A percentile compares a stretch with the other conserved stretches of the same genome.
These are phyloP conservation scores for Stephania cephalantha DNA, from an alignment of 164 flowering plant genomes.

Conservation along the genomic window DNA sequence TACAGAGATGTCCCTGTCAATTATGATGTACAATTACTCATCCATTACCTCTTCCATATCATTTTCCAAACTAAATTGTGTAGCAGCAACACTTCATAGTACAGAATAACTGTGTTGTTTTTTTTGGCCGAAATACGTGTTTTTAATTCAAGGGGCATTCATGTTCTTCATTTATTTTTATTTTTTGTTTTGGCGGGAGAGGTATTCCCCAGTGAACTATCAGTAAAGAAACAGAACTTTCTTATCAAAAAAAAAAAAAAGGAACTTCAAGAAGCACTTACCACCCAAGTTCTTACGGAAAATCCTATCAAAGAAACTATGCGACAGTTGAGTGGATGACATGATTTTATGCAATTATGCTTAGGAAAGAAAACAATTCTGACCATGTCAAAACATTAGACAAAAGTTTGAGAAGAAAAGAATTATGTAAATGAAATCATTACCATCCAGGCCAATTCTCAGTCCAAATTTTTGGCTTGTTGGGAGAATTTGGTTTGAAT, in stretches of 20 bases:
- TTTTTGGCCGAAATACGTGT: background rate
- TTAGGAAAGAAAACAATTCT: background rate
- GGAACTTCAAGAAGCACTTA: background rate
- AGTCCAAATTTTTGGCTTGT: slow-evolving; percentile 94
- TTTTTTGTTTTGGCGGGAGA: background rate
- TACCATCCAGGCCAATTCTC: slow-evolving; percentile 99
- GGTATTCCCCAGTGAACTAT: background rate
- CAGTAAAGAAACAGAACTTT: background rate
- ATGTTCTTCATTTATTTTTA: background rate
- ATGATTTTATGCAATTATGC: background rate
- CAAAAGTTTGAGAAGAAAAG: background rate
- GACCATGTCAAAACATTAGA: background rate
- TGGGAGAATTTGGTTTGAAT: slow-evolving; percentile 63
- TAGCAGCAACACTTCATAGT: background rate
- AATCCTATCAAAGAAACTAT: background rate
- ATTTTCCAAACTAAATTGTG: background rate
- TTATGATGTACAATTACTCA: background rate
- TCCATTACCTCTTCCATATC: background rate
- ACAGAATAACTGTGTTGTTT: background rate
- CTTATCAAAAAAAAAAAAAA: no score
- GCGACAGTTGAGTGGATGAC: background rate
- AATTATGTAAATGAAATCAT: slow-evolving; percentile 6
- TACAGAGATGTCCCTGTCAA: background rate
- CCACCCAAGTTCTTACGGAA: background rate
- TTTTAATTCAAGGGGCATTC: background rate